Evolutionary conservation across 306 rosid species (phyloP), one percentile per base, ranked within the genome.

Genomic region (Rosa rugosa): DNA sequence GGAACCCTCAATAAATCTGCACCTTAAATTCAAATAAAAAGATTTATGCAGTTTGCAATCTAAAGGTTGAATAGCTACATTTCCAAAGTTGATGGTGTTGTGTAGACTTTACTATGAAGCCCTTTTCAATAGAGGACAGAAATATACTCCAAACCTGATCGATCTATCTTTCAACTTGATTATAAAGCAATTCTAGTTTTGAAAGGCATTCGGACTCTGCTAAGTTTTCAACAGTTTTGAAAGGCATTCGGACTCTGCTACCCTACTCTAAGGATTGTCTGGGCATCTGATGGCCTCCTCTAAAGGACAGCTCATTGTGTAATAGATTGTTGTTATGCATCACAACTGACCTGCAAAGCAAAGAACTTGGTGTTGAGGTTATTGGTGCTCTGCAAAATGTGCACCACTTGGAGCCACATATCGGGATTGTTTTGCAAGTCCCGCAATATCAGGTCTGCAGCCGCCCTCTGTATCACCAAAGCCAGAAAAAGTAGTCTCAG

Each of bases 391-490:
- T 90, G 98, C 78, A 96, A 81, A 80, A 96, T 88, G 87, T 90
- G 99, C 94, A 96, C 96, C 69, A 96, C 99, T 89, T 96, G 99
- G 34, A 96, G 93, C 99, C 99, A 96, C 96, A 91, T 96, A 38
- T 96, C 97, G 0, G 93, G 91, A 88, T 96, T 96, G 36, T 89
- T 91, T 87, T 96, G 99, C 83, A 96, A 84, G 78, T 96, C 98
- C 25, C 98, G 91, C 86, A 96, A 77, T 78, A 93, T 89, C 67
- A 88, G 94, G 84, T 96, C 99, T 12, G 99, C 99, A 38, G 99
- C 97, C 71, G 86, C 85, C 83, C 99, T 90, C 99, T 96, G 94
- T 77, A 77, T 47, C 42, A 67, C 38, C 57, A 31, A 50, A 27
- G 77, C 6, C 3, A 14, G 31, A 8, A 27, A 4, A 34, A 11